These are phyloP conservation scores for Quercus cerris DNA, from an alignment of 306 rosid species.

Conservation along the genomic window DNA sequence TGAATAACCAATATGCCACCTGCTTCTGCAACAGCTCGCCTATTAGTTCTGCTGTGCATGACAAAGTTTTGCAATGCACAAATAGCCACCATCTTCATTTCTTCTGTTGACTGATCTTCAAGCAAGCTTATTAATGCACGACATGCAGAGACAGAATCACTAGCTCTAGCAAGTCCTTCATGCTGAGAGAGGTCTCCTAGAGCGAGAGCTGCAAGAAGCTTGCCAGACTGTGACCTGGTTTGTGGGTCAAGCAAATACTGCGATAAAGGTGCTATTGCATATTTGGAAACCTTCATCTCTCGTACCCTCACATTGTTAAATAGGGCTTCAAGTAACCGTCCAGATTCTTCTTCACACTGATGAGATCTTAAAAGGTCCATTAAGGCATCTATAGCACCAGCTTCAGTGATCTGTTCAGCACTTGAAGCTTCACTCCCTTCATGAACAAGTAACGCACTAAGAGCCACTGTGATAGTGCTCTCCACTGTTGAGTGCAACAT, in stretches of 20 bases:
- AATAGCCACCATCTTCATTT: constrained; percentile 88
- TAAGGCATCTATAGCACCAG: constrained; percentile 80
- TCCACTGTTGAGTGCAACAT: constrained; percentile 79
- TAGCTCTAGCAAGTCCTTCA: constrained; percentile 79
- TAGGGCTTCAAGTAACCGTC: constrained; percentile 79
- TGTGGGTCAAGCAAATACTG: constrained; percentile 91
- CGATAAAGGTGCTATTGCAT: constrained; percentile 90
- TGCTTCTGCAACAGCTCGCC: constrained; percentile 98
- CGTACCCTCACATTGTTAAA: constrained; percentile 87
- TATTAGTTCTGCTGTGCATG: constrained; percentile 92
- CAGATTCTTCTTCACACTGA: constrained; percentile 90
- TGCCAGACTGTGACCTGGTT: constrained; percentile 78
- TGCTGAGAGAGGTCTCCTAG: constrained; percentile 93
- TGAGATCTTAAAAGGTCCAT: constrained; percentile 90
- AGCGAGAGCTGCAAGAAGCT: constrained; percentile 90
- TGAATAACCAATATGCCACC: constrained; percentile 97
- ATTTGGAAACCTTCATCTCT: constrained; percentile 85
- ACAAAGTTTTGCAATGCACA: constrained; percentile 97
- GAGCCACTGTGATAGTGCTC: constrained; percentile 73
- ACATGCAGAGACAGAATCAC: constrained; percentile 90
- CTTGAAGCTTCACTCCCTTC: constrained; percentile 74
- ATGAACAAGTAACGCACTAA: constrained; percentile 70
- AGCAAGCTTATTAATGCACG: constrained; percentile 90
- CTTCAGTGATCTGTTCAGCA: constrained; percentile 89
- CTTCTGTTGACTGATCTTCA: constrained; percentile 95